Percentiles rank a stretch among this genome's conserved stretches.
Evolutionary conservation across 73 alveolate genomes (phyloP).

Genomic region (Paramecium sonneborni): DNA sequence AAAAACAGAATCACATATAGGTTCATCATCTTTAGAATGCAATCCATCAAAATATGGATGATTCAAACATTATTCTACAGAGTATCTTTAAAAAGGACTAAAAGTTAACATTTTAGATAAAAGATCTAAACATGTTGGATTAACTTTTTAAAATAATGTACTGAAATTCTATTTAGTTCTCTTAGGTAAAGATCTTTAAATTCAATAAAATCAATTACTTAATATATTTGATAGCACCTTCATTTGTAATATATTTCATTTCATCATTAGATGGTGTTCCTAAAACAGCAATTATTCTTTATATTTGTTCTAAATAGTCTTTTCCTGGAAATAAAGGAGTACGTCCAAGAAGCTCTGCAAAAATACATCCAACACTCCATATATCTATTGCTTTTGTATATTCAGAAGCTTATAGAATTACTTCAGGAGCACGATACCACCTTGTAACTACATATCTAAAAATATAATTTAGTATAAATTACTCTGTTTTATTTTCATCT

Average conservation of each 20-base stretch:
- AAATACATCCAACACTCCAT: conserved; percentile 92
- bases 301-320: conserved; percentile 89
- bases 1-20: conserved; percentile 76
- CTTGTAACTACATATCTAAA: conserved; percentile 89
- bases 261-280: conserved; percentile 93
- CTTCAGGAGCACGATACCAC: conserved; percentile 98
- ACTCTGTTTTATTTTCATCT: conserved; percentile 70
- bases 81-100: conserved; percentile 83
- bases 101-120: conserved; percentile 92
- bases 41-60: conserved; percentile 95
- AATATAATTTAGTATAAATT: not conserved
- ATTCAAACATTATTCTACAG: conserved; percentile 84
- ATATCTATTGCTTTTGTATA: conserved; percentile 88
- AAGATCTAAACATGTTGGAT: conserved; percentile 87
- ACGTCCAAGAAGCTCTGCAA: conserved; percentile 84
- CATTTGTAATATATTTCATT: conserved; percentile 85
- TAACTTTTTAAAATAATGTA: conserved; percentile 84
- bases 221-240: conserved; percentile 87
- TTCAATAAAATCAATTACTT: conserved; percentile 66
- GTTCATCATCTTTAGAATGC: conserved; percentile 89
- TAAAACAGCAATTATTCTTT: conserved; percentile 82
- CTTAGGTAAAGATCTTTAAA: conserved; percentile 72
- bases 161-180: conserved; percentile 87
- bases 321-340: conserved; percentile 94
- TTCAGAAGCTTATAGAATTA: conserved; percentile 85